Conservation (phyloP, 164 flowering plant genomes). For the Hamamelis virginiana region DNA sequence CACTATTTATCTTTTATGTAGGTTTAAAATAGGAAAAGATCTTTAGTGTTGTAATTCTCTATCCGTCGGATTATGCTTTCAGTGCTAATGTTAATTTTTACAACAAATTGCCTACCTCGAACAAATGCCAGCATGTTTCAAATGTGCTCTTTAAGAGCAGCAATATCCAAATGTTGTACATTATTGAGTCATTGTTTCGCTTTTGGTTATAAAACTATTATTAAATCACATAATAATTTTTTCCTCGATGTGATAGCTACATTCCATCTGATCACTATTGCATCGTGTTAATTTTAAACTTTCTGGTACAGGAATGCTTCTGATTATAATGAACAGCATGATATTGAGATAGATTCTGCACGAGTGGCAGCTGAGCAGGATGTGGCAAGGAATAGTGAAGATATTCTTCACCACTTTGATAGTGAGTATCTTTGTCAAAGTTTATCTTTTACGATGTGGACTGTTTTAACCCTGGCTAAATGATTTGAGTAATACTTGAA, state of each 20-base stretch:
- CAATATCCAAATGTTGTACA: background rate
- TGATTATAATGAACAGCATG: conserved; percentile 67
- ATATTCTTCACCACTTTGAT: conserved; percentile 43
- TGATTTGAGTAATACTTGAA: background rate
- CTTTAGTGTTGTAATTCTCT: background rate
- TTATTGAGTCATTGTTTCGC: background rate
- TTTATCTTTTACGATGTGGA: background rate
- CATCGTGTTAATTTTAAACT: background rate
- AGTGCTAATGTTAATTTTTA: too few relatives aligned
- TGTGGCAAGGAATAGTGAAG: conserved; percentile 47
- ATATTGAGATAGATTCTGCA: conserved; percentile 55
- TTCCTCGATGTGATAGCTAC: background rate
- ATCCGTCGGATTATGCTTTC: too few relatives aligned
- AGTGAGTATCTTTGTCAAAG: conserved; percentile 39
- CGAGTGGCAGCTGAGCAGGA: conserved; percentile 68
- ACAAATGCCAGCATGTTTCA: too few relatives aligned
- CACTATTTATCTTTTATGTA: background rate
- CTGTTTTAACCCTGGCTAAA: background rate
- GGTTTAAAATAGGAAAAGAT: background rate
- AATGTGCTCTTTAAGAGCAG: too few relatives aligned
- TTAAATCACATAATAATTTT: background rate
- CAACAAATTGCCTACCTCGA: too few relatives aligned
- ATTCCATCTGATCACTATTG: background rate
- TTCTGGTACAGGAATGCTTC: conserved; percentile 50
- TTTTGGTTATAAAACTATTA: background rate